These are phyloP conservation scores for Staphylotrichum tortipilum DNA, from an alignment of 495 filamentous ascomycete species.

Conservation along the genomic window DNA sequence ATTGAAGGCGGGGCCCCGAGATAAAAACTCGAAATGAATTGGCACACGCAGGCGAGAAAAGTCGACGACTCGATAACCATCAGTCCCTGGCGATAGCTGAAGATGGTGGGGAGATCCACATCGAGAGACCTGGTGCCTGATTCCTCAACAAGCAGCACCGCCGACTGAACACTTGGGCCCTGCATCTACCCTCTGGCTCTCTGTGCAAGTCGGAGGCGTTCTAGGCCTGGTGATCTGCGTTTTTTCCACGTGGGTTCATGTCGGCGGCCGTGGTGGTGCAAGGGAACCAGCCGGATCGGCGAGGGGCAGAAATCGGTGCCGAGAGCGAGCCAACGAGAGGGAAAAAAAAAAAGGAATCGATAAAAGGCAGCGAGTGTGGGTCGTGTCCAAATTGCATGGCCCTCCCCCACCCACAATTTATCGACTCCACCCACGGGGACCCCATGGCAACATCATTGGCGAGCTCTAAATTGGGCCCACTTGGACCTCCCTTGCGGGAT, in stretches of 20 bases:
- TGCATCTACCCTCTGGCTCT: no score
- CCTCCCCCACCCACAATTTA: background rate
- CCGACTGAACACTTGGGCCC: no score
- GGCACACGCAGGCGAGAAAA: background rate
- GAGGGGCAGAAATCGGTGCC: background rate
- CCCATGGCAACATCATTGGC: background rate
- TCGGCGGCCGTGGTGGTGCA: background rate
- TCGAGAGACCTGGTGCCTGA: no score
- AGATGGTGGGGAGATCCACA: no score
- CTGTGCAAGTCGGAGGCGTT: no score
- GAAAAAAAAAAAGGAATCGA: no score
- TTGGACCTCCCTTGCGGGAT: background rate
- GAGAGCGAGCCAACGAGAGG: background rate
- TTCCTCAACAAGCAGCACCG: no score
- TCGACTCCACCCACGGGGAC: background rate
- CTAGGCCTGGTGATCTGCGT: background rate
- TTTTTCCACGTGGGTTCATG: slow-evolving; percentile 8
- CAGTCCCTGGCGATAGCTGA: no score
- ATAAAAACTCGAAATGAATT: background rate
- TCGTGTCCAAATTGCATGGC: background rate
- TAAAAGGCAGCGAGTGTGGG: no score
- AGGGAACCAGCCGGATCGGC: slow-evolving; percentile 21
- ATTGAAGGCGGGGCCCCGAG: background rate
- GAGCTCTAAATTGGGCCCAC: background rate
- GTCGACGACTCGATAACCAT: no score